Evolutionary conservation across 2,329 filamentous ascomycete genomes (phyloP).

Genomic region (Fusarium scirpi): DNA sequence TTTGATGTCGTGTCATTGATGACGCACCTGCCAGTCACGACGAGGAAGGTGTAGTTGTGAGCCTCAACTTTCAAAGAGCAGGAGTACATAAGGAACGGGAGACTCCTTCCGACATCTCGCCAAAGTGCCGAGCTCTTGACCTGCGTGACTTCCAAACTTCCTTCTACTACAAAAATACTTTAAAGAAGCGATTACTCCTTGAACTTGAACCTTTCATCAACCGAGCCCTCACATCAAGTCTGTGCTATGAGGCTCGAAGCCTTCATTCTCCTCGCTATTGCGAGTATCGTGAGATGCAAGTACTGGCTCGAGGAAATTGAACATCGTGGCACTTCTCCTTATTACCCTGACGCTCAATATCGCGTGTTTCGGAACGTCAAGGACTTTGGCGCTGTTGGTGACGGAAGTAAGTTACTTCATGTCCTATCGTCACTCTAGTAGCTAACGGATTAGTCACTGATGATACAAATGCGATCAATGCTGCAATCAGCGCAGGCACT

Average conservation of each 20-base stretch:
- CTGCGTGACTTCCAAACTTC: not conserved
- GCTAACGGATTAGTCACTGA: constrained; percentile 40
- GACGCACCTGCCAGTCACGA: constrained; percentile 2
- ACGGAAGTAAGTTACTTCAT: constrained; percentile 42
- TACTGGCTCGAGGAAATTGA: constrained; percentile 49
- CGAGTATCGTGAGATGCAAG: constrained; percentile 17
- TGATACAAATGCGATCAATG: constrained; percentile 48
- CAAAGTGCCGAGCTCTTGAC: not conserved
- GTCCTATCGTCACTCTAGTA: not conserved
- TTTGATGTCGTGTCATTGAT: not conserved
- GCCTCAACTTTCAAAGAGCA: not conserved
- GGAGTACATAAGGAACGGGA: not conserved
- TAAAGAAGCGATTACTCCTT: not conserved
- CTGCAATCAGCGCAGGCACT: constrained; percentile 44
- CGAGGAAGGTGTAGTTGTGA: constrained; percentile 9
- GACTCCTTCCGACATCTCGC: constrained; percentile 6
- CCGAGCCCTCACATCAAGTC: not conserved
- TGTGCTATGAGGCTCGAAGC: constrained; percentile 35
- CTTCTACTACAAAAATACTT: not conserved
- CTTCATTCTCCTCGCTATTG: constrained; percentile 26
- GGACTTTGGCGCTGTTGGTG: constrained; percentile 48
- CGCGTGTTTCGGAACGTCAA: constrained; percentile 50
- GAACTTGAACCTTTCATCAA: not conserved
- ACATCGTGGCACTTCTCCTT: constrained; percentile 47
- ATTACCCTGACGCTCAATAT: constrained; percentile 47